Evolutionary conservation across 1,139 yeast species (phyloP), one percentile per base, ranked within the genome.

Genomic region (Wickerhamomyces sp.): DNA sequence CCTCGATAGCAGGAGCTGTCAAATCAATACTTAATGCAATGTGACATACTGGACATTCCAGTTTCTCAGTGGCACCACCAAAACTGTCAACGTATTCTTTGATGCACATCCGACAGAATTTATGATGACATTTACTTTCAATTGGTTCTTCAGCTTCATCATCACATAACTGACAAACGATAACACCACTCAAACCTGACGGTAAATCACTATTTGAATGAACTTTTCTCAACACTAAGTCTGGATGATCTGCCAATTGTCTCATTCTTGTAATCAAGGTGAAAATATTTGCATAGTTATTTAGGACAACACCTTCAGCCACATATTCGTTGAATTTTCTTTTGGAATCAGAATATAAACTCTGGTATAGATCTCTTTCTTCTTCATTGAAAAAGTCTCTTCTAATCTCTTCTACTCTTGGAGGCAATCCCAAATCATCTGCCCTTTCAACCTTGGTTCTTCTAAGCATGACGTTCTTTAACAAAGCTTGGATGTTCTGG

Each of bases 91-190:
- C 79, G 59, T 93, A 93, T 62, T 94, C 99, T 53, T 76, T 81
- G 47, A 93, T 79, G 63, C 99, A 93, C 73, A 93, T 73, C 36
- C 99, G 76, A 62, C 99, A 93, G 61, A 93, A 93, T 47, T 79
- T 78, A 60, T 93, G 99, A 56, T 87, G 96, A 62, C 99, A 93
- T 61, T 84, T 86, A 2, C 96, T 86, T 62, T 87, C 91, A 42
- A 94, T 89, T 0, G 99, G 96, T 52, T 93, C 99, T 64, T 93
- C 98, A 0, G 99, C 96, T 64, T 90, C 97, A 61, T 94, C 99
- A 56, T 91, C 98, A 67, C 99, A 94, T 29, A 93, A 65, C 55
- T 88, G 94, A 62, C 99, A 93, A 40, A 94, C 84, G 29, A 90
- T 76, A 1, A 84, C 83, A 13, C 89, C 90, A 3, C 59, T 64